Evolutionary conservation across 1,284 basidiomycete genomes (phyloP).

Genomic region (Cutaneotrichosporon cutaneum): DNA sequence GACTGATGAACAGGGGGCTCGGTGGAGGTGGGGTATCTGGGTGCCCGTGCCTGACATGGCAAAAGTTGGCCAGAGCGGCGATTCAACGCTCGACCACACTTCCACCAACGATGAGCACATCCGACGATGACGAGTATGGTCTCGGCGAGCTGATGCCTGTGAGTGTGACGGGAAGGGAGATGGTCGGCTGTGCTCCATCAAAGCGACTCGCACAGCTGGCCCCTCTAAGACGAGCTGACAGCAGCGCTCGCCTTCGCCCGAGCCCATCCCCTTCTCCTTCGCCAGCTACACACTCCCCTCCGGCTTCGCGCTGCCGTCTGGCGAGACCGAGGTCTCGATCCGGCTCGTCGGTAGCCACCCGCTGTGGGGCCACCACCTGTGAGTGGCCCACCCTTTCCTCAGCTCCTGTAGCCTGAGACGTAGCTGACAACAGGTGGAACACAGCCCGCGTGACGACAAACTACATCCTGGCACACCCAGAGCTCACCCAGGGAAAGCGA

Average conservation of each 20-base stretch:
- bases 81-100: background rate
- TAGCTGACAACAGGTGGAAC: slow-evolving; percentile 69
- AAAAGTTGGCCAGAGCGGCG: background rate
- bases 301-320: slow-evolving; percentile 19
- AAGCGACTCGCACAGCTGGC: background rate
- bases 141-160: slow-evolving; percentile 53
- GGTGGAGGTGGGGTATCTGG: background rate
- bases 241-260: slow-evolving; percentile 39
- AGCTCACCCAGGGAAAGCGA: slow-evolving; percentile 50
- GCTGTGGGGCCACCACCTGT: slow-evolving; percentile 89
- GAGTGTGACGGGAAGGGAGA: slow-evolving; percentile 17
- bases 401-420: background rate
- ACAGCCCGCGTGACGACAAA: slow-evolving; percentile 72
- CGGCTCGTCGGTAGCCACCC: slow-evolving; percentile 82
- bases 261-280: slow-evolving; percentile 37
- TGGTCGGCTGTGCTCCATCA: background rate
- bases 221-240: slow-evolving; percentile 16
- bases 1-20: too few relatives aligned
- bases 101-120: slow-evolving; percentile 13
- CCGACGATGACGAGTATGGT: slow-evolving; percentile 46
- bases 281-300: slow-evolving; percentile 45
- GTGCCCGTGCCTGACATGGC: slow-evolving; percentile 1
- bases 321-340: slow-evolving; percentile 59
- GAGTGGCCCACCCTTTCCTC: slow-evolving; percentile 41
- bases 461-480: slow-evolving; percentile 61